Evolutionary conservation across 805 yeast genomes (phyloP).

Genomic region (Scheffersomyces stipitis): DNA sequence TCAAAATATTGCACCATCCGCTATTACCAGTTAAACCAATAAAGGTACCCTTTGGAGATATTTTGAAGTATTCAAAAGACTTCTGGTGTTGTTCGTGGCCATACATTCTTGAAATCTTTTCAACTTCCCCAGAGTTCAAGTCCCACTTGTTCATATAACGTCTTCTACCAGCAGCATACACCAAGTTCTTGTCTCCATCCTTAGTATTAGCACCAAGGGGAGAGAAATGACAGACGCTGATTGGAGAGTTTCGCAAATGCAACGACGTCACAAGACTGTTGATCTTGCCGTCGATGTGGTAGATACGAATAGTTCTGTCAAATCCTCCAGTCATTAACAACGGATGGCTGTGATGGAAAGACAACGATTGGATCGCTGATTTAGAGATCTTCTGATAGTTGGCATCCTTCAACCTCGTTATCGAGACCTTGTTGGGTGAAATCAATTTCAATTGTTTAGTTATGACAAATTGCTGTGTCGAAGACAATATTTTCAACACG

Average conservation of each 20-base stretch:
- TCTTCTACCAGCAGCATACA: constrained; percentile 89
- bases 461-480: constrained; percentile 38
- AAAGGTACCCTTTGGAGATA: constrained; percentile 70
- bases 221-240: constrained; percentile 72
- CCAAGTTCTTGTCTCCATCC: constrained; percentile 41
- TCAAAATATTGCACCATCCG: constrained; percentile 88
- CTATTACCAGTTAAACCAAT: constrained; percentile 78
- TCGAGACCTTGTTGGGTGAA: constrained; percentile 69
- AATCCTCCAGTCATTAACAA: constrained; percentile 87
- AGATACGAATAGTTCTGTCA: constrained; percentile 83
- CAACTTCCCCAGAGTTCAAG: constrained; percentile 64
- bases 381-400: constrained; percentile 66
- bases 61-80: constrained; percentile 81
- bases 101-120: constrained; percentile 83
- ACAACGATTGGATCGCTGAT: constrained; percentile 80
- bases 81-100: constrained; percentile 87
- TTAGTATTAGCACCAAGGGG: constrained; percentile 15
- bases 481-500: constrained; percentile 29
- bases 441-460: constrained; percentile 54
- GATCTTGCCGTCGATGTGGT: constrained; percentile 83
- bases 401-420: constrained; percentile 85
- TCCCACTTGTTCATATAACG: constrained; percentile 93
- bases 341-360: constrained; percentile 86
- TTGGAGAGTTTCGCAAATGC: constrained; percentile 75
- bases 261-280: constrained; percentile 82